Conservation (phyloP, 257 asterid species). For the Fraxinus americana region DNA sequence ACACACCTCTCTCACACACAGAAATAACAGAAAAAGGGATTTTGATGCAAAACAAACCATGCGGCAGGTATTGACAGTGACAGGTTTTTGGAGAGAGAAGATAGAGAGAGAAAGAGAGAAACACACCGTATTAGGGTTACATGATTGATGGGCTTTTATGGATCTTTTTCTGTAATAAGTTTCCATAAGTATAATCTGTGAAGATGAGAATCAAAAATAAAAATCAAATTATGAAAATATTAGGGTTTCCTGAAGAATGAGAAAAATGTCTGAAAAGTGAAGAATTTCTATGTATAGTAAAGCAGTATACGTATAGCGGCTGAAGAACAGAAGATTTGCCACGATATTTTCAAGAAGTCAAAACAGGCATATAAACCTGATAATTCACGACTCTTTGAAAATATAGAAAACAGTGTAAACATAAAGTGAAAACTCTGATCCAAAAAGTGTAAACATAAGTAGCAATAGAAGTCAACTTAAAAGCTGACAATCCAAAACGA, state of each 20-base stretch:
- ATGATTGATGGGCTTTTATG: constrained; percentile 42
- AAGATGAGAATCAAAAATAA: background rate
- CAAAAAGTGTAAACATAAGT: too few relatives aligned
- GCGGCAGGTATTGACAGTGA: constrained; percentile 34
- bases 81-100: constrained; percentile 18
- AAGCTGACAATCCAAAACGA: background rate
- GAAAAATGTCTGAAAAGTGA: constrained; percentile 19
- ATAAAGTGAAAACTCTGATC: background rate
- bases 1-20: constrained; percentile 6
- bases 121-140: constrained; percentile 34
- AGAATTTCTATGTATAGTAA: constrained; percentile 34
- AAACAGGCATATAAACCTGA: constrained; percentile 29
- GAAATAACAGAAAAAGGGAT: constrained; percentile 33
- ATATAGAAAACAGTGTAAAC: background rate
- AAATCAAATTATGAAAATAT: background rate
- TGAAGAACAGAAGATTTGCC: constrained; percentile 26
- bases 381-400: constrained; percentile 13
- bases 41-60: constrained; percentile 25
- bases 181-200: constrained; percentile 54
- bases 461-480: background rate
- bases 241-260: constrained; percentile 45
- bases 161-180: constrained; percentile 70
- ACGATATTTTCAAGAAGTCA: constrained; percentile 28
- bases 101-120: constrained; percentile 33
- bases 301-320: constrained; percentile 31